These are phyloP conservation scores for Trypanosoma caninum DNA, from an alignment of 208 protist species.

Conservation along the genomic window DNA sequence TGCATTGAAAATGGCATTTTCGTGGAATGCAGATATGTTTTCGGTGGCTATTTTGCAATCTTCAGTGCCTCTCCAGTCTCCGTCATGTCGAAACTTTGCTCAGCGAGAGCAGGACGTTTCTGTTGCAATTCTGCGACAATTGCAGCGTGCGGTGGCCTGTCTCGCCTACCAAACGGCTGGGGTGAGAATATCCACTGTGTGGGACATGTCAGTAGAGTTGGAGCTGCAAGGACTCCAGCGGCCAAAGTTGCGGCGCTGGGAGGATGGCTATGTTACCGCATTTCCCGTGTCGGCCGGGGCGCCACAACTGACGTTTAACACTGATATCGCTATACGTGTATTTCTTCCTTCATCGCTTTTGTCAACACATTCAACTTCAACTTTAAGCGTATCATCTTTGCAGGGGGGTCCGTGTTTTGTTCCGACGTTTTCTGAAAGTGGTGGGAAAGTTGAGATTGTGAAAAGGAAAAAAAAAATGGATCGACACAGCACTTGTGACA, in stretches of 20 bases:
- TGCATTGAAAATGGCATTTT: slow-evolving; percentile 55
- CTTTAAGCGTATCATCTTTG: too few species aligned
- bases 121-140: slow-evolving; percentile 55
- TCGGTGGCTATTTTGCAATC: slow-evolving; percentile 54
- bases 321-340: slow-evolving; percentile 52
- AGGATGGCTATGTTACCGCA: slow-evolving; percentile 23
- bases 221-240: background rate
- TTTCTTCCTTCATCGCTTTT: slow-evolving; percentile 53
- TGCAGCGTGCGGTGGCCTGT: slow-evolving; percentile 45
- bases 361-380: too few species aligned
- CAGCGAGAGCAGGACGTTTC: slow-evolving; percentile 27
- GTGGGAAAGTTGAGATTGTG: background rate
- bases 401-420: too few species aligned
- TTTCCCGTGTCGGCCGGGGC: slow-evolving; percentile 9
- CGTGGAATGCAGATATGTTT: slow-evolving; percentile 81
- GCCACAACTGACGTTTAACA: slow-evolving; percentile 49
- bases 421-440: background rate
- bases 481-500: background rate
- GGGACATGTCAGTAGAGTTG: slow-evolving; percentile 19
- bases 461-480: background rate
- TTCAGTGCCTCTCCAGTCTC: background rate
- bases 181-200: slow-evolving; percentile 24
- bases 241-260: background rate
- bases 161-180: slow-evolving; percentile 42
- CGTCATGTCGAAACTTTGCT: background rate